phyloP scores from a whole-genome alignment of 805 yeast species.

The Yarrowia sp. region DNA sequence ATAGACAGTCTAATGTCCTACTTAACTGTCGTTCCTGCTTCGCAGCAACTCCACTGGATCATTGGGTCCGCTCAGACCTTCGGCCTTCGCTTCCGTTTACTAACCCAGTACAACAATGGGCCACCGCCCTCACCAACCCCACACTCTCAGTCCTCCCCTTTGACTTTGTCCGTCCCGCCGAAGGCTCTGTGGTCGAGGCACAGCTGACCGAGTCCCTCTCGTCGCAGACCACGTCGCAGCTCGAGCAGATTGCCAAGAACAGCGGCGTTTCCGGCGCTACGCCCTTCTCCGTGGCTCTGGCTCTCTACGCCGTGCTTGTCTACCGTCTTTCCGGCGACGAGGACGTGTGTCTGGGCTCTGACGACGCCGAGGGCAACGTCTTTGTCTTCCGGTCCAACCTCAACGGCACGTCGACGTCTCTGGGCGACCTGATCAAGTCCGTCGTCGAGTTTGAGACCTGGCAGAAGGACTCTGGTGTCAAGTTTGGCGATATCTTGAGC shows the following conservation, averaged over 20 bases:
- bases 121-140: conserved; percentile 64
- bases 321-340: conserved; percentile 91
- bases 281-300: conserved; percentile 53
- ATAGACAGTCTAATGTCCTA: too few species aligned
- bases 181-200: conserved; percentile 66
- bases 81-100: background rate
- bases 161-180: conserved; percentile 77
- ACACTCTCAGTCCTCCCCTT: conserved; percentile 86
- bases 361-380: conserved; percentile 47
- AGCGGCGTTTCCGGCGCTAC: conserved; percentile 34
- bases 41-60: too few species aligned
- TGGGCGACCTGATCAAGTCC: conserved; percentile 51
- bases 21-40: too few species aligned
- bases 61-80: too few species aligned
- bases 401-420: conserved; percentile 40
- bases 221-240: conserved; percentile 25
- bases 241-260: conserved; percentile 29
- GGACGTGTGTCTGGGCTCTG: conserved; percentile 83
- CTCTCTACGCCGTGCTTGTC: conserved; percentile 68
- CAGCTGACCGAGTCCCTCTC: conserved; percentile 37
- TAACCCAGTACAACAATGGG: conserved; percentile 51
- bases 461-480: conserved; percentile 40
- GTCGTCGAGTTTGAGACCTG: conserved; percentile 42
- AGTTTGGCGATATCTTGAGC: conserved; percentile 57
- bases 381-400: conserved; percentile 64